Conservation (phyloP, 441 rosid genomes). For the Rhodomyrtus psidioides region DNA sequence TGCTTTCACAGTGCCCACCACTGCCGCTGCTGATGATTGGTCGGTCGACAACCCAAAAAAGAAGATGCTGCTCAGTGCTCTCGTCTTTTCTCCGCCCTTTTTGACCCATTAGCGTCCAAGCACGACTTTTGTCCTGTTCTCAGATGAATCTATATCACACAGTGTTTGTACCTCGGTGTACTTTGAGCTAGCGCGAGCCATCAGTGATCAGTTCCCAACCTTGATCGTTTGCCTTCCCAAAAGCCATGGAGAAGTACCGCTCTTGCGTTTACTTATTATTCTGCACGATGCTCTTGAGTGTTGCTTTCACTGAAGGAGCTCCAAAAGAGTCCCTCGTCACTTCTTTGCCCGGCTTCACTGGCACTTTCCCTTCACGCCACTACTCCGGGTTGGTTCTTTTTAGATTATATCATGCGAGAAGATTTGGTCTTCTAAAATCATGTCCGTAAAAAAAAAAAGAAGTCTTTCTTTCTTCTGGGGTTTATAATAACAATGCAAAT, state of each 20-base stretch:
- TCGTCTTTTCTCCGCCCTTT: background rate
- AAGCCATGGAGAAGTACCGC: background rate
- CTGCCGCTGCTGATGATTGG: background rate
- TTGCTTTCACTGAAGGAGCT: slow-evolving; percentile 18
- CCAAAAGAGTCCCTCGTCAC: slow-evolving; percentile 22
- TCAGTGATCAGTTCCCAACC: too few relatives aligned
- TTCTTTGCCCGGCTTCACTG: slow-evolving; percentile 44
- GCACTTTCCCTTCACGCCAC: slow-evolving; percentile 47
- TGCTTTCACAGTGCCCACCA: background rate
- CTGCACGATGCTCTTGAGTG: slow-evolving; percentile 13
- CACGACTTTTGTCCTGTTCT: background rate
- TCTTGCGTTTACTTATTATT: background rate
- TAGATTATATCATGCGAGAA: background rate
- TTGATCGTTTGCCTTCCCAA: background rate
- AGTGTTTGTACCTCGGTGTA: background rate
- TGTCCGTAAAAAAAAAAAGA: too few relatives aligned
- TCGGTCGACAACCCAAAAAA: background rate
- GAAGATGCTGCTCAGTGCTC: background rate
- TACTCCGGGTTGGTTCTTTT: slow-evolving; percentile 30
- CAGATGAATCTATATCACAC: background rate
- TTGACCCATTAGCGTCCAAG: background rate
- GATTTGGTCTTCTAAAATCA: background rate
- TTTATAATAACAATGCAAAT: background rate
- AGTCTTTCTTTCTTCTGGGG: background rate
- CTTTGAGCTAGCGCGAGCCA: background rate